Base-by-base conservation (phyloP, 805 yeast species). In the Wickerhamomyces hampshirensis region DNA sequence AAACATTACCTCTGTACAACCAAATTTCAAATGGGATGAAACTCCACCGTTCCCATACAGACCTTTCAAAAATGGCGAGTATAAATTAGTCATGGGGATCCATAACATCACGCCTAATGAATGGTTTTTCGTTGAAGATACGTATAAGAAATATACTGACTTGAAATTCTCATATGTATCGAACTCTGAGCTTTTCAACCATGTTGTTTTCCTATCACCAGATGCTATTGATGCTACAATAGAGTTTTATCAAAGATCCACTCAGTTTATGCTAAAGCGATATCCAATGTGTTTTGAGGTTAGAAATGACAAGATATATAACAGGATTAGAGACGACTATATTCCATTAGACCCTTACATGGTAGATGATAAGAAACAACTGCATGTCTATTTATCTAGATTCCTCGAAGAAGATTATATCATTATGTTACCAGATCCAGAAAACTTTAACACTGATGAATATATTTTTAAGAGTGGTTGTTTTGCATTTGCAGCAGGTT, bases 401-500 rank as follows among this genome's bases (percentile, higher is more conserved):
- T 37, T 42, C 33, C 19, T 51, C 4, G 56, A 51, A 29, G 56
- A 51, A 30, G 56, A 84, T 50, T 66, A 78, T 37, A 50, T 83
- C 28, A 56, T 84, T 6, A 47, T 83, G 47, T 50, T 72, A 39
- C 60, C 58, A 10, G 62, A 58, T 15, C 67, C 65, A 21, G 58
- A 59, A 18, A 51, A 48, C 10, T 59, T 50, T 18, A 56, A 55
- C 24, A 67, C 68, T 13, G 75, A 73, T 37, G 88, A 80, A 47
- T 83, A 80, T 51, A 62, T 69, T 18, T 54, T 79, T 29, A 63
- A 80, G 35, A 78, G 77, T 1, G 75, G 77, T 6, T 60, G 71
- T 4, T 69, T 78, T 17, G 76, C 78, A 6, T 80, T 80, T 47
- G 86, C 91, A 1, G 75, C 81, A 1, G 91, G 91, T 2, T 84